These are phyloP conservation scores for Pestalotiopsis sp. DNA, from an alignment of 2,329 filamentous ascomycete genomes.

Conservation along the genomic window DNA sequence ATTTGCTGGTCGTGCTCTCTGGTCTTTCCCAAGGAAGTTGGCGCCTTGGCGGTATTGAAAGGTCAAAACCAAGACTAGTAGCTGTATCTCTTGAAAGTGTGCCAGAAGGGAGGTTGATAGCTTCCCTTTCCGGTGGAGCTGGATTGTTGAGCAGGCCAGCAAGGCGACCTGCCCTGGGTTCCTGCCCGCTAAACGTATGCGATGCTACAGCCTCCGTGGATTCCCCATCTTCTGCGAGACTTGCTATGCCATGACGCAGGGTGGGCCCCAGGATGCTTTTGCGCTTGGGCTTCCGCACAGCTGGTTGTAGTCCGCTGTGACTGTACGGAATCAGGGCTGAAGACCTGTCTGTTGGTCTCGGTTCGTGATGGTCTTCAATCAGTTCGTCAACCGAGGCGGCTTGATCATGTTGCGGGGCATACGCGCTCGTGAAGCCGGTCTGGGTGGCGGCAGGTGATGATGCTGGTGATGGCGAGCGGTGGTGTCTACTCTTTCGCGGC, in stretches of 20 bases:
- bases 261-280: slow-evolving; percentile 13
- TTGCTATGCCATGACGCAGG: slow-evolving; percentile 18
- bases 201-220: neutral
- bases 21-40: slow-evolving; percentile 37
- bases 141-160: slow-evolving; percentile 22
- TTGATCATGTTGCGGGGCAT: neutral
- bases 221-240: slow-evolving; percentile 26
- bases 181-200: neutral
- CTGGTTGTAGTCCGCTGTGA: neutral
- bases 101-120: slow-evolving; percentile 2
- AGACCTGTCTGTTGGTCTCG: neutral
- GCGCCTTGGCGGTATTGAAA: slow-evolving; percentile 37
- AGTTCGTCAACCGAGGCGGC: neutral
- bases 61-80: slow-evolving; percentile 16
- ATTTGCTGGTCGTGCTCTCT: slow-evolving; percentile 14
- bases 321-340: slow-evolving; percentile 10
- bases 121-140: slow-evolving; percentile 17
- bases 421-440: neutral
- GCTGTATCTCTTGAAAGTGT: slow-evolving; percentile 3
- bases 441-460: neutral
- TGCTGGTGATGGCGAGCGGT: neutral
- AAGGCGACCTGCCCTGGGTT: slow-evolving; percentile 17
- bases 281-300: neutral
- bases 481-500: slow-evolving; percentile 36
- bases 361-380: neutral